Base-by-base conservation (phyloP, 2,329 filamentous ascomycete species). In the Hymenoscyphus repandus region DNA sequence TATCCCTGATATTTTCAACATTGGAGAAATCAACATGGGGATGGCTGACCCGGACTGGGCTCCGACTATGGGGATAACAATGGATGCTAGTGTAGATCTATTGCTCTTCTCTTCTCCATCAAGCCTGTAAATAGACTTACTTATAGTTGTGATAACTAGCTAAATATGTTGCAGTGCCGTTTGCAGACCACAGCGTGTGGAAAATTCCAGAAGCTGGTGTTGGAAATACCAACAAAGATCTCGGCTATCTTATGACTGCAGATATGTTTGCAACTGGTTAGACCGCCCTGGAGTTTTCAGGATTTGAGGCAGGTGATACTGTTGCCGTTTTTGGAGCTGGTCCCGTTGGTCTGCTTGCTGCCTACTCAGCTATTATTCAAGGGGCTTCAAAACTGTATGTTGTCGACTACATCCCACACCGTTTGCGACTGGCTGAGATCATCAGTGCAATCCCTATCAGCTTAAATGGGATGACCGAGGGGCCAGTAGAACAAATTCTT, bases 111-210 rank as follows among this genome's bases (percentile, higher is more conserved):
- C 22, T n/a, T 13, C 40, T 31, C 37, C 3, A 27, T 4, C 20
- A 6, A 44, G 37, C 33, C 10, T 22, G n/a, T 47, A 40, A 12
- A 10, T 18, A n/a, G n/a, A n/a, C n/a, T n/a, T n/a, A n/a, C n/a
- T n/a, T n/a, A n/a, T n/a, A n/a, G n/a, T 40, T 40, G 37, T 53
- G 53, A n/a, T n/a, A n/a, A n/a, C n/a, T 2, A 59, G 82, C 81
- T 5, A 79, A 85, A 62, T 85, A 81, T 51, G 68, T 85, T 17
- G 72, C 80, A 2, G 76, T 85, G 2, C 82, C 82, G 0, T 85
- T 78, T 50, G 82, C 81, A 1, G 82, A 85, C 60, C 84, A 84
- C 67, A 85, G 85, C 52, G 76, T 77, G 3, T 63, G 85, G 34
- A 77, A 77, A 50, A 66, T 86, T 1, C 82, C 82, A 1, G 59